phyloP scores from a whole-genome alignment of 805 yeast species.

The Yamadazyma endophytica region DNA sequence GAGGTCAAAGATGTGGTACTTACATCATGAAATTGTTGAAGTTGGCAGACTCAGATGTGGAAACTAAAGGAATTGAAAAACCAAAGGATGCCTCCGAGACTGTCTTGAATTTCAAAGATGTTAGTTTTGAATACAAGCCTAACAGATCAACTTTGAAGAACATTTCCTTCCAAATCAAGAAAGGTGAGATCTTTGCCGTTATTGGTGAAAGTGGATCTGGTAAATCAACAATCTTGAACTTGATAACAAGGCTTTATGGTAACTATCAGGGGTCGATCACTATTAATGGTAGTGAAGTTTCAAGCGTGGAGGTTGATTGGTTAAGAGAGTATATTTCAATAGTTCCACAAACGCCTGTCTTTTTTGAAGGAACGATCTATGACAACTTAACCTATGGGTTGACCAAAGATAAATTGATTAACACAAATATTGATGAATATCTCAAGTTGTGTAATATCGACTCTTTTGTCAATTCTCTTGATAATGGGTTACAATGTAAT shows the following conservation, averaged over 20 bases:
- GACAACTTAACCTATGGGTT: constrained; percentile 71
- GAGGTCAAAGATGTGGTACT: constrained; percentile 74
- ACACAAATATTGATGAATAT: constrained; percentile 31
- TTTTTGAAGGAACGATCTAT: constrained; percentile 68
- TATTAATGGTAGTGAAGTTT: constrained; percentile 42
- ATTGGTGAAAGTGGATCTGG: constrained; percentile 92
- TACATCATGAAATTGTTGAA: constrained; percentile 39
- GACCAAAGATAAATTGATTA: constrained; percentile 13
- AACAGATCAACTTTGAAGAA: constrained; percentile 29
- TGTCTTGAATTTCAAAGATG: constrained; percentile 39
- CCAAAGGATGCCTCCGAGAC: constrained; percentile 16
- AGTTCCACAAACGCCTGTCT: constrained; percentile 70
- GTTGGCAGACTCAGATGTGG: constrained; percentile 29
- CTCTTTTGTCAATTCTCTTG: constrained; percentile 51
- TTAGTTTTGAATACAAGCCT: constrained; percentile 48
- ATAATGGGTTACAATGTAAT: constrained; percentile 55
- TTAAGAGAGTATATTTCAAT: constrained; percentile 56
- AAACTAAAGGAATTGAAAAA: constrained; percentile 28
- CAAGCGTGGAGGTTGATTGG: constrained; percentile 38
- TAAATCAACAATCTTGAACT: constrained; percentile 67
- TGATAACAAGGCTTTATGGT: constrained; percentile 53
- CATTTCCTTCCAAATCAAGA: constrained; percentile 38
- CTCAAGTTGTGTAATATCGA: constrained; percentile 47
- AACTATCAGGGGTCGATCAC: constrained; percentile 35
- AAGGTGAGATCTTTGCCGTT: constrained; percentile 57